Conservation (phyloP, 306 rosid genomes). For the Hippophae rhamnoides region DNA sequence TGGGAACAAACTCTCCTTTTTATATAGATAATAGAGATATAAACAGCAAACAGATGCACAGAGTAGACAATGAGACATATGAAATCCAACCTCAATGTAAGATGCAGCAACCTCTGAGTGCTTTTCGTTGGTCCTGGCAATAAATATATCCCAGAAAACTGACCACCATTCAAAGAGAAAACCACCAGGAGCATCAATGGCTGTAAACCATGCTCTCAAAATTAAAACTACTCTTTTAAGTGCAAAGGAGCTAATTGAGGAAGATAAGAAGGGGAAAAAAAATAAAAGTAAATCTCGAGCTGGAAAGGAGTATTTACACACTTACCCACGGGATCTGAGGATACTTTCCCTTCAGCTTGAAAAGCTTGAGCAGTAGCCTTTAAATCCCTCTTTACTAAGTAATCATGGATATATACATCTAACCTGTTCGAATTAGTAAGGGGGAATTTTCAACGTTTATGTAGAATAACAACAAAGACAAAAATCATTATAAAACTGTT, state of each 20-base stretch:
- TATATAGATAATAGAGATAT: not conserved
- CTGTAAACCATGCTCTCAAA: conserved; percentile 42
- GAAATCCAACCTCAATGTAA: conserved; percentile 78
- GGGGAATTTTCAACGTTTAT: conserved; percentile 17
- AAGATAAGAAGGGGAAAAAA: not conserved
- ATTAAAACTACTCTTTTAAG: conserved; percentile 1
- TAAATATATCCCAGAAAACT: conserved; percentile 67
- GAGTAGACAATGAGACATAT: not conserved
- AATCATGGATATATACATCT: conserved; percentile 97
- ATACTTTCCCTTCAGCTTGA: conserved; percentile 95
- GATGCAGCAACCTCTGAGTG: conserved; percentile 99
- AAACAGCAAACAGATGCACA: conserved; percentile 8
- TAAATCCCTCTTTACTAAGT: conserved; percentile 87
- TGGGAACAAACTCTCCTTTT: too few relatives aligned
- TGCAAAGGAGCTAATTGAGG: not conserved
- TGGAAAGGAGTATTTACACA: conserved; percentile 14
- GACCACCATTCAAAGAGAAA: conserved; percentile 55
- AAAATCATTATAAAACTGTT: not conserved
- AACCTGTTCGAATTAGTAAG: conserved; percentile 43
- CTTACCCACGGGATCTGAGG: conserved; percentile 99
- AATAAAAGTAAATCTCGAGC: conserved; percentile 3
- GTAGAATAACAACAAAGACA: conserved; percentile 1
- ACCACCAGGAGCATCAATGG: conserved; percentile 99
- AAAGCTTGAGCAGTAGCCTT: conserved; percentile 98
- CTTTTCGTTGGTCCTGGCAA: conserved; percentile 98